Evolutionary conservation across 2,329 filamentous ascomycete genomes (phyloP).

Genomic region (Lasiodiplodia sp.): DNA sequence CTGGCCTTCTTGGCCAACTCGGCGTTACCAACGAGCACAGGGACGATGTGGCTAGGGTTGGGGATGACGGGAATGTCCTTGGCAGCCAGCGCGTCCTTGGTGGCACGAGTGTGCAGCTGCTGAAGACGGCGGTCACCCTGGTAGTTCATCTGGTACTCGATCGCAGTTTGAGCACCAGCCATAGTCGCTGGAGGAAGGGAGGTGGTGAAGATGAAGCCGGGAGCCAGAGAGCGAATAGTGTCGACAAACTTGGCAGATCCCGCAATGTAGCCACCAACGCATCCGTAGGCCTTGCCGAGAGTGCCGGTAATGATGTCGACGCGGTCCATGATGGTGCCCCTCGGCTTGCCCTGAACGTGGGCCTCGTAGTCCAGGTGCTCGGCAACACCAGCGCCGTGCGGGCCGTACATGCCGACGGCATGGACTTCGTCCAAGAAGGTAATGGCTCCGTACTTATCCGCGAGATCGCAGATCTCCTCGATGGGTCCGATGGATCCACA

Average conservation of each 20-base stretch:
- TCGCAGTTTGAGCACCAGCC: constrained; percentile 89
- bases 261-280: constrained; percentile 96
- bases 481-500: constrained; percentile 97
- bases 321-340: constrained; percentile 91
- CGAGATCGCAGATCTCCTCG: constrained; percentile 92
- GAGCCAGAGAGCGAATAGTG: constrained; percentile 89
- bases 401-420: constrained; percentile 98
- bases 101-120: constrained; percentile 93
- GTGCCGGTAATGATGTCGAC: constrained; percentile 98
- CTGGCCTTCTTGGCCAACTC: constrained; percentile 91
- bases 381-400: constrained; percentile 91
- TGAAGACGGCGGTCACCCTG: constrained; percentile 88
- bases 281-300: constrained; percentile 96
- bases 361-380: constrained; percentile 96
- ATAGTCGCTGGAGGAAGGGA: constrained; percentile 95
- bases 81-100: constrained; percentile 81
- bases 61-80: constrained; percentile 95
- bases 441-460: constrained; percentile 96
- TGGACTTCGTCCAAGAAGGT: constrained; percentile 99
- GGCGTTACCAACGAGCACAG: constrained; percentile 91
- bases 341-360: constrained; percentile 75
- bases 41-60: constrained; percentile 96
- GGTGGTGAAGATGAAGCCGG: constrained; percentile 98
- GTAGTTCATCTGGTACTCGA: constrained; percentile 90
- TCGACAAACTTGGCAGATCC: constrained; percentile 87